phyloP scores from a whole-genome alignment of 2,329 filamentous ascomycete species.

The Tolypocladium ophioglossoides region DNA sequence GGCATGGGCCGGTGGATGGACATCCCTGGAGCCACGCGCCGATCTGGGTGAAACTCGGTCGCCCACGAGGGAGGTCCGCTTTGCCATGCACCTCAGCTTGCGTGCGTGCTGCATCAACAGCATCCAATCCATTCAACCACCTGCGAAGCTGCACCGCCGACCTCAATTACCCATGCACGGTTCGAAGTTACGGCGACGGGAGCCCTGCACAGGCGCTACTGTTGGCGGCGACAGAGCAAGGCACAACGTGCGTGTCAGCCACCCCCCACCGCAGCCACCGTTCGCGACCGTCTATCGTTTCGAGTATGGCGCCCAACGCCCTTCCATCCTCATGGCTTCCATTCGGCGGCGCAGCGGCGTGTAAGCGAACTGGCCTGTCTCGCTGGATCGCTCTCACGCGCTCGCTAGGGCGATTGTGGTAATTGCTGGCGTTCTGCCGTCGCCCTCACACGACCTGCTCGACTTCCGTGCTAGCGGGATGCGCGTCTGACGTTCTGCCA shows the following conservation, averaged over 20 bases:
- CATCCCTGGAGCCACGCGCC: slow-evolving; percentile 29
- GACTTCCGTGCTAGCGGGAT: neutral
- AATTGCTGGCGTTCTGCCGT: neutral
- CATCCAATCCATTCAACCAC: neutral
- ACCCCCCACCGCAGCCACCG: neutral
- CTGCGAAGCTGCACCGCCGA: too few relatives aligned
- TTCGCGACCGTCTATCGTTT: neutral
- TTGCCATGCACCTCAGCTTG: slow-evolving; percentile 1
- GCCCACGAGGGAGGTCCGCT: slow-evolving; percentile 7
- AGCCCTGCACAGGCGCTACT: neutral
- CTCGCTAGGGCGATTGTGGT: neutral
- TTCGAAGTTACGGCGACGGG: too few relatives aligned
- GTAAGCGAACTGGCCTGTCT: neutral
- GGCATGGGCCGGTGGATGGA: slow-evolving; percentile 11
- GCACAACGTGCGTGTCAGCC: neutral
- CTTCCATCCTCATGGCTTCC: neutral
- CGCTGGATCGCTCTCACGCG: neutral
- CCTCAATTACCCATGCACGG: neutral
- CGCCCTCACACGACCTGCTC: neutral
- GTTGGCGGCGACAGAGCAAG: neutral
- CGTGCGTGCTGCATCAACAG: neutral
- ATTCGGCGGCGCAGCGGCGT: neutral
- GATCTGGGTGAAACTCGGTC: slow-evolving; percentile 15
- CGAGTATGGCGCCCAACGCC: neutral
- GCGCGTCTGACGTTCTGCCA: neutral